Evolutionary conservation across 2,329 filamentous ascomycete species (phyloP), one percentile per base, ranked within the genome.

Genomic region (Penicillium sp.): DNA sequence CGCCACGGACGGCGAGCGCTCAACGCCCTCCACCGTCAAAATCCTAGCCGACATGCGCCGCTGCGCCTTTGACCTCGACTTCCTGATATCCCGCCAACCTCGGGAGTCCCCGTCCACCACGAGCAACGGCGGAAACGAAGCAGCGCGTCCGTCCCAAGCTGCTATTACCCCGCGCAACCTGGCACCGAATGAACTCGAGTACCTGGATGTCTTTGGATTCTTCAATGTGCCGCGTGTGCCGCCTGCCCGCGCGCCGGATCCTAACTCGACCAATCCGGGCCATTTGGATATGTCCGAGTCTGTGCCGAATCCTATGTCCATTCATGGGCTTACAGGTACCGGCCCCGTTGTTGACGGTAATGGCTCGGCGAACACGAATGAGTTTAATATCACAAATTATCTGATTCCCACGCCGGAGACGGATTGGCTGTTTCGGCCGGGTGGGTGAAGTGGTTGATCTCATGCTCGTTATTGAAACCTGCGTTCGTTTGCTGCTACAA

Each of bases 1-100:
- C 11, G 80, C 79, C 9, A 75, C 78, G 9, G 87, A 89, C 41
- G 89, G 87, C 11, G 89, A 92, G 66, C 84, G 89, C 3, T 85
- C 90, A 31, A 92, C 90, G 0, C 91, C 92, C 0, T 92, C 88
- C 18, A 92, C 89, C 1, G 91, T 96, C 46, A 89, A 88, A 71
- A 96, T 96, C 54, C 78, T 96, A 1, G 90, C 92, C 1, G 93
- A 96, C 69, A 96, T 97, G 93, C 85, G 93, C 19, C 84, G 93
- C 19, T 96, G 90, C 51, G 93, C 92, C 0, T 96, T 93, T 69
- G 93, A 96, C 71, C 83, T 96, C 4, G 93, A 96, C 70, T 91
- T 96, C 65, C 80, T 96, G 35, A 96, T 96, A 61, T 92, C 90
- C 4, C 84, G 90, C 9, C 92, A 96, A 74, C 91, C 91, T 1